Evolutionary conservation across 805 yeast genomes (phyloP).

Genomic region (Saturnispora sanitii): DNA sequence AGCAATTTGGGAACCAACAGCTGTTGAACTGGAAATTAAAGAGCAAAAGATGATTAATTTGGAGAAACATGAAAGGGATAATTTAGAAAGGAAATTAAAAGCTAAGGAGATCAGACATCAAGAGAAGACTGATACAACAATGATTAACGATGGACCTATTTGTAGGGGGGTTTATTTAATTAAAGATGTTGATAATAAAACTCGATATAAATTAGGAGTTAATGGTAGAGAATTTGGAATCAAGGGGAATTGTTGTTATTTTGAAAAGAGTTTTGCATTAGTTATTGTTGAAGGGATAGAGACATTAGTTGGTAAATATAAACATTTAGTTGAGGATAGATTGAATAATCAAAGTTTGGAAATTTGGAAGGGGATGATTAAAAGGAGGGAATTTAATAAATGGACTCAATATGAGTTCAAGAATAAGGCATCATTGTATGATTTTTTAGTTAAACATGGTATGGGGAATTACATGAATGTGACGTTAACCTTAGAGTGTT

Average conservation of each 20-base stretch:
- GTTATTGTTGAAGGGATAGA: constrained; percentile 70
- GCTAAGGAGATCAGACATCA: too few species aligned
- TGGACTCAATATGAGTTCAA: constrained; percentile 54
- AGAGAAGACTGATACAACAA: too few species aligned
- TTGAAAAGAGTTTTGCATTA: constrained; percentile 35
- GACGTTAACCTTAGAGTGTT: too few species aligned
- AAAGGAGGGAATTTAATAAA: constrained; percentile 43
- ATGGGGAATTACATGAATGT: too few species aligned
- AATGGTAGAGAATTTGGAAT: constrained; percentile 69
- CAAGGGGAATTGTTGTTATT: constrained; percentile 50
- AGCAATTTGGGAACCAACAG: too few species aligned
- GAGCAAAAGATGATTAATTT: background rate
- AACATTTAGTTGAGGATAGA: constrained; percentile 48
- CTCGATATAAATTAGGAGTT: constrained; percentile 62
- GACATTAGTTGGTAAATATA: constrained; percentile 51
- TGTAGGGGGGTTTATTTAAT: constrained; percentile 52
- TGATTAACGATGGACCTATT: too few species aligned
- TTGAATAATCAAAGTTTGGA: constrained; percentile 60
- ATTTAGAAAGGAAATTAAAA: too few species aligned
- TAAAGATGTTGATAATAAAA: constrained; percentile 47
- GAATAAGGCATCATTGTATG: constrained; percentile 40
- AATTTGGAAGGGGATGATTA: constrained; percentile 66
- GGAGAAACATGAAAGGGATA: too few species aligned
- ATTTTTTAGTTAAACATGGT: constrained; percentile 27
- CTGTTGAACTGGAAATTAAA: background rate